phyloP scores from a whole-genome alignment of 2,329 filamentous ascomycete species.

The Talaromyces sp. region DNA sequence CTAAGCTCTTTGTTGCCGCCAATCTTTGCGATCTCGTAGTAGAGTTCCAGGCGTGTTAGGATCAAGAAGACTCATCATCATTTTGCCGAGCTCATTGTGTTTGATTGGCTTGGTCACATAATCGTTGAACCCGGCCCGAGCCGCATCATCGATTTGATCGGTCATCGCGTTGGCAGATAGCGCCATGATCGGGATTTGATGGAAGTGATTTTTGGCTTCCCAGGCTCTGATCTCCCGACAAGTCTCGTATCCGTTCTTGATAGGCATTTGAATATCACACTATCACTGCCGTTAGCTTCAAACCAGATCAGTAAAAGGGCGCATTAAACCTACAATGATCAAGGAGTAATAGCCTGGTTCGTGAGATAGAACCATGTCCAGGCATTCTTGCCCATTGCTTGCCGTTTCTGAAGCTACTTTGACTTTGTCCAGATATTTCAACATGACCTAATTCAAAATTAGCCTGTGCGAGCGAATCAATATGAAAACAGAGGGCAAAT shows the following conservation, averaged over 20 bases:
- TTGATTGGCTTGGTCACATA: slow-evolving; percentile 49
- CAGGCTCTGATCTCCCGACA: slow-evolving; percentile 44
- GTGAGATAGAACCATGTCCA: slow-evolving; percentile 44
- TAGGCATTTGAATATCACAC: slow-evolving; percentile 49
- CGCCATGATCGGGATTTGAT: slow-evolving; percentile 46
- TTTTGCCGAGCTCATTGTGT: slow-evolving; percentile 45
- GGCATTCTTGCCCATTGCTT: slow-evolving; percentile 44
- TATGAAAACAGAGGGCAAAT: slow-evolving; percentile 10
- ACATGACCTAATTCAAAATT: slow-evolving; percentile 37
- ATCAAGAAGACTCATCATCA: slow-evolving; percentile 47
- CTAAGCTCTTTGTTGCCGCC: slow-evolving; percentile 9
- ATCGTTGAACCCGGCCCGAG: slow-evolving; percentile 45
- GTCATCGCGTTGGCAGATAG: slow-evolving; percentile 48
- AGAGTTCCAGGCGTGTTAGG: slow-evolving; percentile 38
- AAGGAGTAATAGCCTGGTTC: slow-evolving; percentile 46
- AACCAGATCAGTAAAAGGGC: background rate
- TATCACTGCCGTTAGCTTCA: slow-evolving; percentile 18
- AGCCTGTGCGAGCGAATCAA: slow-evolving; percentile 16
- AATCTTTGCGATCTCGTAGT: slow-evolving; percentile 35
- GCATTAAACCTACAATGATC: slow-evolving; percentile 39
- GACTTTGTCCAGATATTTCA: slow-evolving; percentile 46
- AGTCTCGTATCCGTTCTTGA: slow-evolving; percentile 47
- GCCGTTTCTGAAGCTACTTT: slow-evolving; percentile 44
- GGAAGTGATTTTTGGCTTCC: slow-evolving; percentile 43
- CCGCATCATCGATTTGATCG: slow-evolving; percentile 45